Evolutionary conservation across 1,139 yeast species (phyloP).

Genomic region (Zygoascus hellenicus): DNA sequence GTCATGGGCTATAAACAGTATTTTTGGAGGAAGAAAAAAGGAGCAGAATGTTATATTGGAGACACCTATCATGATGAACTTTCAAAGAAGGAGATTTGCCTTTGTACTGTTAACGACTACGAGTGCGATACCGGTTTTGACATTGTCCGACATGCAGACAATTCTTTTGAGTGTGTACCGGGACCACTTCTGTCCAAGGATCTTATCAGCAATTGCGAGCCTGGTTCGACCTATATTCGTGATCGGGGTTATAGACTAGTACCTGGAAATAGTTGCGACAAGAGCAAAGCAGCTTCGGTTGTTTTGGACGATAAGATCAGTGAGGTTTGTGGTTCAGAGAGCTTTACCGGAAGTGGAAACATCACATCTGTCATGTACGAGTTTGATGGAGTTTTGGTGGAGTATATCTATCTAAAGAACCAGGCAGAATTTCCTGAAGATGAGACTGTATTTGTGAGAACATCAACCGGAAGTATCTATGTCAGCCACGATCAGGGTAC

Average conservation of each 20-base stretch:
- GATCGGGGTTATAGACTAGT: constrained; percentile 36
- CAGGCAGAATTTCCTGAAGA: constrained; percentile 35
- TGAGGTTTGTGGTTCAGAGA: constrained; percentile 11
- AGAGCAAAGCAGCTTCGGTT: constrained; percentile 19
- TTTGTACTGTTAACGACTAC: constrained; percentile 59
- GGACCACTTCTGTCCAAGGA: constrained; percentile 30
- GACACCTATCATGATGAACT: constrained; percentile 54
- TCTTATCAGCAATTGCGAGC: constrained; percentile 16
- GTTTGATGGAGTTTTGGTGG: constrained; percentile 41
- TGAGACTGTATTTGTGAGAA: constrained; percentile 66
- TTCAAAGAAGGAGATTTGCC: constrained; percentile 54
- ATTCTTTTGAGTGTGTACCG: constrained; percentile 47
- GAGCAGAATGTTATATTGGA: constrained; percentile 63
- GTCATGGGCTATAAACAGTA: constrained; percentile 68
- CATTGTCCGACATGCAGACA: constrained; percentile 35
- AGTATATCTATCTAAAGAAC: constrained; percentile 51
- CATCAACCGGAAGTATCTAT: constrained; percentile 46
- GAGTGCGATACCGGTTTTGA: constrained; percentile 66
- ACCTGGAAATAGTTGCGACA: constrained; percentile 47
- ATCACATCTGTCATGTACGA: constrained; percentile 32
- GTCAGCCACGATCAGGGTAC: constrained; percentile 79
- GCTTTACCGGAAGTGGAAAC: constrained; percentile 17
- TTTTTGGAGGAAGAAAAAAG: constrained; percentile 61
- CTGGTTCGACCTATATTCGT: constrained; percentile 17
- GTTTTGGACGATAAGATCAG: constrained; percentile 19